Conservation (phyloP, 2,329 filamentous ascomycete species). For the Microcyclospora pomicola region DNA sequence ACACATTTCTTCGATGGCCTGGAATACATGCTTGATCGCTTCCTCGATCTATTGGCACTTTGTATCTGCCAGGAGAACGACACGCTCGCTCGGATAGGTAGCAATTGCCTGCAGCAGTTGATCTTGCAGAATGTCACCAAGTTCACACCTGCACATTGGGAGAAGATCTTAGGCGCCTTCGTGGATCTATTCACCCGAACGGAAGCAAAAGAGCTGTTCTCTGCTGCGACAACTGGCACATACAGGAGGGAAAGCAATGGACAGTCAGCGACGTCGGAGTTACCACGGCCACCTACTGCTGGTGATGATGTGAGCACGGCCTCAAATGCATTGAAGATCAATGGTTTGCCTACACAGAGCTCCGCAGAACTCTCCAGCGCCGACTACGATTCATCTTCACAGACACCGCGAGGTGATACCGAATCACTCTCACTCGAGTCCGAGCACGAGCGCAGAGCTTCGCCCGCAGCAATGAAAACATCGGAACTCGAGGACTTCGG, state of each 20-base stretch:
- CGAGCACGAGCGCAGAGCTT: constrained; percentile 3
- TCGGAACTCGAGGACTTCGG: constrained; percentile 72
- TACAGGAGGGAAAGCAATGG: constrained; percentile 14
- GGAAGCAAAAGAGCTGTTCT: constrained; percentile 90
- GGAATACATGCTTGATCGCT: constrained; percentile 97
- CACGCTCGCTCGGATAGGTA: constrained; percentile 92
- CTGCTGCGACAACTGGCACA: constrained; percentile 49
- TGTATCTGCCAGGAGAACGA: constrained; percentile 99
- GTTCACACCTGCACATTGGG: constrained; percentile 78
- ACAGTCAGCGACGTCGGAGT: constrained; percentile 2
- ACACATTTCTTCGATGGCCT: constrained; percentile 95
- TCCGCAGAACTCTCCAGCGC: constrained; percentile 8
- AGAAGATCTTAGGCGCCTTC: constrained; percentile 87
- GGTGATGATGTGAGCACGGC: constrained; percentile 1
- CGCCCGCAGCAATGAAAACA: constrained; percentile 10
- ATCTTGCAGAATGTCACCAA: constrained; percentile 94
- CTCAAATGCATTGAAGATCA: constrained; percentile 31
- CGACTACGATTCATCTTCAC: constrained; percentile 10
- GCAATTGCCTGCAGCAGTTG: constrained; percentile 92
- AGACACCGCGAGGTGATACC: constrained; percentile 2
- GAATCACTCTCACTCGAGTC: constrained; percentile 5
- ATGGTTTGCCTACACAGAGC: constrained; percentile 15
- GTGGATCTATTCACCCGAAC: constrained; percentile 91
- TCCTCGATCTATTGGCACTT: constrained; percentile 80
- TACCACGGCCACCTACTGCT: constrained; percentile 5